phyloP scores from a whole-genome alignment of 352 stramenopile species.

The Phytophthora cactorum region DNA sequence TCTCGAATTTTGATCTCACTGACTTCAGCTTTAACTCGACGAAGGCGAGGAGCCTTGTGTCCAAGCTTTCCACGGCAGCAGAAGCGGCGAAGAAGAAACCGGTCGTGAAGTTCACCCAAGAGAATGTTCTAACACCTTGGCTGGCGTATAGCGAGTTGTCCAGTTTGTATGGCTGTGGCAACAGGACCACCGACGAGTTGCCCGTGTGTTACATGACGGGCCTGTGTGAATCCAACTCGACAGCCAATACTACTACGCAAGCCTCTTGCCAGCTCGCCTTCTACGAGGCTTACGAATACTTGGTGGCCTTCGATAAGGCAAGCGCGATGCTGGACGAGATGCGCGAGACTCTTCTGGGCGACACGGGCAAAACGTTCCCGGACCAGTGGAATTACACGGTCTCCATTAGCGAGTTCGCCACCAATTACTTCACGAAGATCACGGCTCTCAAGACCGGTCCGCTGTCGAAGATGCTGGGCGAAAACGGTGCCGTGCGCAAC shows the following conservation, averaged over 20 bases:
- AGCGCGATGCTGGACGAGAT: constrained; percentile 70
- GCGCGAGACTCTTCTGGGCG: constrained; percentile 73
- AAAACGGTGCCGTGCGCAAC: constrained; percentile 48
- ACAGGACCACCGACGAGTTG: constrained; percentile 42
- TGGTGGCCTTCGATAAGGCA: constrained; percentile 62
- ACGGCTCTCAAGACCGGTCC: constrained; percentile 48
- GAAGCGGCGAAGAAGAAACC: constrained; percentile 21
- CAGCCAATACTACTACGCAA: constrained; percentile 8
- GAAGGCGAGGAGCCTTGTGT: constrained; percentile 48
- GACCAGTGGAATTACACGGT: constrained; percentile 64
- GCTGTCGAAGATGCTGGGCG: constrained; percentile 48
- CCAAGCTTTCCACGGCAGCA: constrained; percentile 45
- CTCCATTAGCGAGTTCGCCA: constrained; percentile 69
- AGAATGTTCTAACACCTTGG: constrained; percentile 74
- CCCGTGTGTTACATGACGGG: constrained; percentile 73
- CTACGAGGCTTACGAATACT: constrained; percentile 65
- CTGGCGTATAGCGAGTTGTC: constrained; percentile 43
- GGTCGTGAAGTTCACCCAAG: constrained; percentile 47
- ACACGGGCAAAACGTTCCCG: constrained; percentile 69
- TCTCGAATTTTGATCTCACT: constrained; percentile 57
- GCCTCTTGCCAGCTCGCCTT: constrained; percentile 62
- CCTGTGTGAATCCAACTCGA: constrained; percentile 40
- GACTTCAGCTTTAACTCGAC: constrained; percentile 75
- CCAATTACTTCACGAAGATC: constrained; percentile 62
- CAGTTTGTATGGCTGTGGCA: constrained; percentile 30